phyloP scores from a whole-genome alignment of 768 basidiomycete species.

The Suillus sp. region DNA sequence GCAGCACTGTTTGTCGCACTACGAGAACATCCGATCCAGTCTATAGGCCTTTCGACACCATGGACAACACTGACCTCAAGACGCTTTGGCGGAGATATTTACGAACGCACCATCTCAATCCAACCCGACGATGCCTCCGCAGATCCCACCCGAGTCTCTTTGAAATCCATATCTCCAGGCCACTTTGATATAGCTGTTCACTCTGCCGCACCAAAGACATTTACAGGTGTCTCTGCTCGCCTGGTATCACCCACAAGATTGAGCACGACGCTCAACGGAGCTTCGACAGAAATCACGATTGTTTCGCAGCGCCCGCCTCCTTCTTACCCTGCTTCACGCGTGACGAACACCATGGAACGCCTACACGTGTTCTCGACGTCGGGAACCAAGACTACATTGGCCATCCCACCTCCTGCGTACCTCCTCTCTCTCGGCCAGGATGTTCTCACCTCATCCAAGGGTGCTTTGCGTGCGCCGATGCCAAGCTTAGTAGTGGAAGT shows the following conservation, averaged over 20 bases:
- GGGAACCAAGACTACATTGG: slow-evolving; percentile 64
- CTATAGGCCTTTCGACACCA: slow-evolving; percentile 45
- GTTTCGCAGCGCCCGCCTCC: slow-evolving; percentile 68
- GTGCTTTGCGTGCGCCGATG: slow-evolving; percentile 82
- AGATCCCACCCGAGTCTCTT: slow-evolving; percentile 39
- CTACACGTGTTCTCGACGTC: slow-evolving; percentile 69
- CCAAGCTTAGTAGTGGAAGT: slow-evolving; percentile 94
- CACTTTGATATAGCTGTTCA: slow-evolving; percentile 57
- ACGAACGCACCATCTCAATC: slow-evolving; percentile 63
- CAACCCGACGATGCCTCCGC: slow-evolving; percentile 53
- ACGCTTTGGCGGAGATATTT: slow-evolving; percentile 76
- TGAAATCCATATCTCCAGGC: slow-evolving; percentile 44
- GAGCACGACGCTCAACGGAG: slow-evolving; percentile 52
- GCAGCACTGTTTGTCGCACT: slow-evolving; percentile 77
- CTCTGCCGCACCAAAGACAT: slow-evolving; percentile 34
- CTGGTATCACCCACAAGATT: slow-evolving; percentile 57
- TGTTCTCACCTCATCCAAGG: slow-evolving; percentile 53
- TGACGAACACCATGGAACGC: slow-evolving; percentile 64
- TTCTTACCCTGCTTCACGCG: slow-evolving; percentile 53
- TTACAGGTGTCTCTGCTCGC: slow-evolving; percentile 56
- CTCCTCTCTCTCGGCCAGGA: slow-evolving; percentile 66
- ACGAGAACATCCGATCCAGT: slow-evolving; percentile 50
- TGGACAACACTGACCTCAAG: slow-evolving; percentile 74
- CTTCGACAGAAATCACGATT: slow-evolving; percentile 61
- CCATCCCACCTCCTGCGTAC: slow-evolving; percentile 73